These are phyloP conservation scores for Leishmania mexicana DNA, from an alignment of 208 protist species.

Conservation along the genomic window DNA sequence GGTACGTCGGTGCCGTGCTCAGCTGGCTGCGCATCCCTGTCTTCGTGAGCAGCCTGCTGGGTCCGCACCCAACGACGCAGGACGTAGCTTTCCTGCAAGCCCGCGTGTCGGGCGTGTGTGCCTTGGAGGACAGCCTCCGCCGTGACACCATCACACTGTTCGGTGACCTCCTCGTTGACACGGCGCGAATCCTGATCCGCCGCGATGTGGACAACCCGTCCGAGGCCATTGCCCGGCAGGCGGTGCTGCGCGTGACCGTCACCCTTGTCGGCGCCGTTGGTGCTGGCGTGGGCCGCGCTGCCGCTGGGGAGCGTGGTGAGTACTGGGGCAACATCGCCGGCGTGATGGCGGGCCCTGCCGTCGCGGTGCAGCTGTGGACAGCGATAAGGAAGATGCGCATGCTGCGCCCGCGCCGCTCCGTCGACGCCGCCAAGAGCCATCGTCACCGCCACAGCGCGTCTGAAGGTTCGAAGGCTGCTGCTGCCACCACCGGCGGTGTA, in stretches of 20 bases:
- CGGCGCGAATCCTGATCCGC: slow-evolving; percentile 31
- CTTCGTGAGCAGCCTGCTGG: slow-evolving; percentile 62
- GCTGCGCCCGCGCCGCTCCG: slow-evolving; percentile 20
- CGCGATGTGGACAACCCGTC: slow-evolving; percentile 20
- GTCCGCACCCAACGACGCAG: slow-evolving; percentile 27
- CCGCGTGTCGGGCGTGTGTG: slow-evolving; percentile 38
- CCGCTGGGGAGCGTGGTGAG: slow-evolving; percentile 58
- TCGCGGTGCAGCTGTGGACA: slow-evolving; percentile 26
- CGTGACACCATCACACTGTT: slow-evolving; percentile 50
- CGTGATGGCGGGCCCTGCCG: slow-evolving; percentile 31
- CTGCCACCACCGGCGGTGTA: neutral
- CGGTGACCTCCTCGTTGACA: slow-evolving; percentile 68
- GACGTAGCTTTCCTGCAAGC: slow-evolving; percentile 49
- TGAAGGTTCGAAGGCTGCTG: neutral
- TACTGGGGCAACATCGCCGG: slow-evolving; percentile 80
- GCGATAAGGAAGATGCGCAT: slow-evolving; percentile 17
- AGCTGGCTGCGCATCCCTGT: slow-evolving; percentile 48
- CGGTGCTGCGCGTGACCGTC: slow-evolving; percentile 40
- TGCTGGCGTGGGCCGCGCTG: slow-evolving; percentile 50
- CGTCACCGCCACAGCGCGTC: slow-evolving; percentile 20
- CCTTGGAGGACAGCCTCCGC: slow-evolving; percentile 66
- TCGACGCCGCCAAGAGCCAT: slow-evolving; percentile 13
- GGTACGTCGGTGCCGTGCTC: slow-evolving; percentile 58
- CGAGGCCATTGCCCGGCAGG: slow-evolving; percentile 30
- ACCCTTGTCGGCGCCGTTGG: slow-evolving; percentile 42